Evolutionary conservation across 495 filamentous ascomycete species (phyloP).

Genomic region (Neurospora sp.): DNA sequence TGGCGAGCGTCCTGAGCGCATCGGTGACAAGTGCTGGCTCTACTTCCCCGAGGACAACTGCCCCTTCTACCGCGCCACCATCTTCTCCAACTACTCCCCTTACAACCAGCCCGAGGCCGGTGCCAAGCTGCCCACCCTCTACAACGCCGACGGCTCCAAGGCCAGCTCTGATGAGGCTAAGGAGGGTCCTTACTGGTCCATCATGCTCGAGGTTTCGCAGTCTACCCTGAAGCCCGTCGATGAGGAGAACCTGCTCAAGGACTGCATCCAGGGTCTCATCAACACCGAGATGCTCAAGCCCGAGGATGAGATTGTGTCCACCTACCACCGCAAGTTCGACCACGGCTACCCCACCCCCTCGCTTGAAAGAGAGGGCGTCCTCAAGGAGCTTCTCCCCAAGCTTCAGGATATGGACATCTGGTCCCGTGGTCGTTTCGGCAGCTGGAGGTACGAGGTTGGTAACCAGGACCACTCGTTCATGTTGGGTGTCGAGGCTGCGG

Average conservation of each 20-base stretch:
- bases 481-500: slow-evolving; percentile 93
- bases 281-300: slow-evolving; percentile 93
- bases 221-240: slow-evolving; percentile 92
- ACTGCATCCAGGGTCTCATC: slow-evolving; percentile 92
- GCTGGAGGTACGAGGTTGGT: slow-evolving; percentile 90
- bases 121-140: slow-evolving; percentile 77
- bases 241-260: slow-evolving; percentile 66
- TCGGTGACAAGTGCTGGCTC: slow-evolving; percentile 99
- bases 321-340: slow-evolving; percentile 97
- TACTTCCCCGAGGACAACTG: slow-evolving; percentile 99
- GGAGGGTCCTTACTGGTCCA: slow-evolving; percentile 96
- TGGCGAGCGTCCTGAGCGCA: slow-evolving; percentile 84
- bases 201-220: slow-evolving; percentile 98
- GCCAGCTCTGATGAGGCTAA: slow-evolving; percentile 55
- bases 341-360: slow-evolving; percentile 96
- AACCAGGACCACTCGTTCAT: slow-evolving; percentile 99
- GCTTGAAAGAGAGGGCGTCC: slow-evolving; percentile 89
- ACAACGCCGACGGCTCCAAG: slow-evolving; percentile 76
- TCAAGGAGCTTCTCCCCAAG: slow-evolving; percentile 85
- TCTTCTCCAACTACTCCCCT: slow-evolving; percentile 99
- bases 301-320: slow-evolving; percentile 90
- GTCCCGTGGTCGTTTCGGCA: slow-evolving; percentile 94
- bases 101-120: slow-evolving; percentile 85
- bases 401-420: slow-evolving; percentile 85
- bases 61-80: slow-evolving; percentile 98